Base-by-base conservation (phyloP, 1,284 basidiomycete genomes). In the Ceratobasidium sp. region DNA sequence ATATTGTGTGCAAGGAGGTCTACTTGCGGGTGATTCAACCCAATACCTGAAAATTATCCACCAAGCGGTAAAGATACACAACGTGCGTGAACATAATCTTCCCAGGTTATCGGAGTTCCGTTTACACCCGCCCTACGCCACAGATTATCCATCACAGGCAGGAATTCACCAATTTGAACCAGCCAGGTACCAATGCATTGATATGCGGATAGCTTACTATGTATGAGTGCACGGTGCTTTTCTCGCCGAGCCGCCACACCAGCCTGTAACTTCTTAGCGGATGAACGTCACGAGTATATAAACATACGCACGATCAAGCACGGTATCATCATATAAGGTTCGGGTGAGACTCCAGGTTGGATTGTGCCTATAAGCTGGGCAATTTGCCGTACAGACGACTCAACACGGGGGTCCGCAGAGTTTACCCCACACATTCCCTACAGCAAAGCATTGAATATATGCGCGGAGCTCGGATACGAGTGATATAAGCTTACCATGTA, bases 171-270 rank as follows among this genome's bases (percentile, higher is more conserved):
- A 7, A 40, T 23, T 6, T 44, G n/a, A 9, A 66, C 9, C 28
- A 66, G 7, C 64, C 12, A 48, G 10, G 17, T 42, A 20, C n/a
- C 44, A 5, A 23, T 13, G 23, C 7, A 9, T 26, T 26, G 15
- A 48, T 17, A n/a, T 10, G 64, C 64, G 9, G 23, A 66, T n/a
- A 66, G 4, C 26, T 23, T 48, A n/a, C 38, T 48, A 23, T 42
- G 12, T 28, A 66, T 46, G 10, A 26, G 4, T 23, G 64, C 64
- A 20, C 64, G 64, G 23, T 65, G 62, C 12, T 26, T 44, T n/a
- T 65, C 40, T n/a, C n/a, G 61, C n/a, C 61, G 61, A 40, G 61
- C 64, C 23, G 64, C 42, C 23, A 66, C 40, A 20, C 64, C 64
- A n/a, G 64, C 64, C 64, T 66, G 64, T 7, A 46, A 23, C 48